Evolutionary conservation across 1,139 yeast genomes (phyloP).

Genomic region (Candida pseudoviswanathii): DNA sequence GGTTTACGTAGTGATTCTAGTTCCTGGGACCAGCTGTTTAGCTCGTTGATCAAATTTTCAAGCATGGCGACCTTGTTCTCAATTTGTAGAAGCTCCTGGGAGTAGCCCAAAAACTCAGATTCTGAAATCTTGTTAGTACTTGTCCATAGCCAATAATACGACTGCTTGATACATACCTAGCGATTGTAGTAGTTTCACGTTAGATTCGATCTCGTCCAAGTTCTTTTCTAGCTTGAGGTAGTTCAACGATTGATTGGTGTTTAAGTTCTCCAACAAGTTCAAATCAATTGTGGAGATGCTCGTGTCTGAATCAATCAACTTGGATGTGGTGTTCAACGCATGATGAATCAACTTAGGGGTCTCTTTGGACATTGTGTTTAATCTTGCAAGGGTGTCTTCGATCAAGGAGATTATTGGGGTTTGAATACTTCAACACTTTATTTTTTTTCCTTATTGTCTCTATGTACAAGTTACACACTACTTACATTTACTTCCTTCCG

Average conservation of each 20-base stretch:
- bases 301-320: conserved; percentile 54
- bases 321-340: conserved; percentile 32
- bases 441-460: background rate
- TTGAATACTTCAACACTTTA: background rate
- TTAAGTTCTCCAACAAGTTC: conserved; percentile 54
- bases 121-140: conserved; percentile 20
- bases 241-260: conserved; percentile 59
- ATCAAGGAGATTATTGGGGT: background rate
- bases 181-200: conserved; percentile 29
- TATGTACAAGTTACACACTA: conserved; percentile 12
- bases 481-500: conserved; percentile 44
- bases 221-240: conserved; percentile 57
- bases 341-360: conserved; percentile 32
- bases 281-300: conserved; percentile 55
- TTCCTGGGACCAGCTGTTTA: conserved; percentile 64
- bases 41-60: conserved; percentile 50
- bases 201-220: conserved; percentile 38
- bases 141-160: background rate
- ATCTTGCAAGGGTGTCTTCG: background rate
- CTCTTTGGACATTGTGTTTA: conserved; percentile 25
- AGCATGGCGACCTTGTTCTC: conserved; percentile 50
- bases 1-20: conserved; percentile 24
- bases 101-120: conserved; percentile 31
- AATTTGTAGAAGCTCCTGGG: conserved; percentile 36
- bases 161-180: conserved; percentile 31